Evolutionary conservation across 202 grass and related monocot species (phyloP).

Genomic region (Cymbopogon flexuosus): DNA sequence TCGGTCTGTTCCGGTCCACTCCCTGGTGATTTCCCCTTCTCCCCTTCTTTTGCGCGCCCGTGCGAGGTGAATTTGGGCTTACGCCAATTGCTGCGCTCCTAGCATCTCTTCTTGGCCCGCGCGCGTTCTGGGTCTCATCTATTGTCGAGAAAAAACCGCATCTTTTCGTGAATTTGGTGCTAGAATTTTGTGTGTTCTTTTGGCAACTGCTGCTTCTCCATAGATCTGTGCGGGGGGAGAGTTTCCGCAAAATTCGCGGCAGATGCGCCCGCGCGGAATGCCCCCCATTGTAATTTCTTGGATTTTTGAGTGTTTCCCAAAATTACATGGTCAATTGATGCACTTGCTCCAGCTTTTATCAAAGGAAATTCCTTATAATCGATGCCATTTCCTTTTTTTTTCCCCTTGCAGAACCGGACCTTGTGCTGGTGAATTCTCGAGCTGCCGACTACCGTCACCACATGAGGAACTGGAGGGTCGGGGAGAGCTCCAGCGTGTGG

Average conservation of each 20-base stretch:
- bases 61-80: not conserved
- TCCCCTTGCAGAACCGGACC: not conserved
- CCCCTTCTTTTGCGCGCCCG: not conserved
- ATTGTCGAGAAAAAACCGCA: not conserved
- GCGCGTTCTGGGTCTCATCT: not conserved
- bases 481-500: constrained; percentile 31
- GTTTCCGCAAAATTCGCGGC: not conserved
- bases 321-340: not conserved
- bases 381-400: not conserved
- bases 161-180: not conserved
- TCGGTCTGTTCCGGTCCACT: not conserved
- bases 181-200: not conserved
- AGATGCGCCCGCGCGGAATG: not conserved
- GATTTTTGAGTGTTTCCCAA: not conserved
- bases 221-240: constrained; percentile 20
- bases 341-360: not conserved
- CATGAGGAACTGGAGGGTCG: constrained; percentile 25
- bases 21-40: not conserved
- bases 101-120: not conserved
- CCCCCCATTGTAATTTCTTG: not conserved
- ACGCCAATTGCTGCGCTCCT: not conserved
- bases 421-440: not conserved
- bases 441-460: not conserved
- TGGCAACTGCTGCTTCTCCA: not conserved
- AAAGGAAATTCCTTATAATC: not conserved